Evolutionary conservation across 305 asterid species (phyloP), one percentile per base, ranked within the genome.

Genomic region (Fraxinus dipetala): DNA sequence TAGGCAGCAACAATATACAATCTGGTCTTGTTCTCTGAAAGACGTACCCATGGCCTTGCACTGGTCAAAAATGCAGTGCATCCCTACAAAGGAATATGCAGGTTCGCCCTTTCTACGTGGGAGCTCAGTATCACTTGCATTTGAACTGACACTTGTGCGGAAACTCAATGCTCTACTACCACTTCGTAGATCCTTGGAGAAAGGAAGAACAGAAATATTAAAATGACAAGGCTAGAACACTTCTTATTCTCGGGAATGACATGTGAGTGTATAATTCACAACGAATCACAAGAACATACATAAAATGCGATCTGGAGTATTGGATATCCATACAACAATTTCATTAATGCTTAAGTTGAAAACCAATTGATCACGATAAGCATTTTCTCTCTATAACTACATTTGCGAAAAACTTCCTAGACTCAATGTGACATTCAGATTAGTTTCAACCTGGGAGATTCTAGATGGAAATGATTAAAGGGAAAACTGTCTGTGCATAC

Each of bases 11-110:
- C 34, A 32, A 72, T 86, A 82, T 34, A 63, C 7, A 84, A 69
- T 76, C 61, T 75, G 67, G 43, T 81, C 84, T 83, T 74, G 80
- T 48, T 20, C 48, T 75, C 81, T 75, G 74, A 84, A 76, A 79
- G 48, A 78, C 75, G 85, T 93, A 95, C 97, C 98, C 99, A 94
- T 91, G 89, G 99, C 95, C 90, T 91, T 93, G 98, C 98, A 91
- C 77, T 92, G 95, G 87, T 96, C 97, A 85, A 96, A 96, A 65
- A 96, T 93, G 91, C 97, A 93, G 90, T 96, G 99, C 99, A 94
- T 96, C 86, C 99, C 99, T 1, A 96, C 94, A 90, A 94, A 96
- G 20, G 99, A 96, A 90, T 93, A 96, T 78, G 97, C 98, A 83
- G 94, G 95, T 93, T 96, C 99, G 67, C 80, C 80, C 91, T 88